Evolutionary conservation across 306 rosid genomes (phyloP).

Genomic region (Dryas alaskensis): DNA sequence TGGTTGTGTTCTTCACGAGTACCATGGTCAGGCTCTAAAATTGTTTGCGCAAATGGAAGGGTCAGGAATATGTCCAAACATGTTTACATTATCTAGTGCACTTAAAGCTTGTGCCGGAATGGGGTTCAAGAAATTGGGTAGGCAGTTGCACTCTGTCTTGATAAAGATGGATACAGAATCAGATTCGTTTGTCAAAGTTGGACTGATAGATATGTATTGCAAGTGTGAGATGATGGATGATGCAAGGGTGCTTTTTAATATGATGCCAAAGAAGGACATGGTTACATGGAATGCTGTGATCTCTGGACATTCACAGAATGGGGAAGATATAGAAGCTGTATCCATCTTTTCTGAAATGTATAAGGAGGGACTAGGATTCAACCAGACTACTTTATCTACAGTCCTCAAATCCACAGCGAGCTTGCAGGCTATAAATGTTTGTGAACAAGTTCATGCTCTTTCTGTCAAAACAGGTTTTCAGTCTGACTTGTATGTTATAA

Average conservation of each 20-base stretch:
- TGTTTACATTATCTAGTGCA: constrained; percentile 76
- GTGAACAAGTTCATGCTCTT: constrained; percentile 65
- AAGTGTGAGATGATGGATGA: constrained; percentile 63
- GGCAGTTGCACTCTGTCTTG: constrained; percentile 67
- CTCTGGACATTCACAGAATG: constrained; percentile 62
- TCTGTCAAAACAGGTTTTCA: constrained; percentile 70
- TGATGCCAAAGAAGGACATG: constrained; percentile 55
- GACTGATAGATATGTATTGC: constrained; percentile 76
- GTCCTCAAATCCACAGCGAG: constrained; percentile 76
- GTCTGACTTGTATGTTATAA: constrained; percentile 60
- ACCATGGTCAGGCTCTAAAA: constrained; percentile 49
- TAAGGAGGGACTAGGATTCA: constrained; percentile 55
- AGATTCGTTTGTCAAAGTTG: constrained; percentile 66
- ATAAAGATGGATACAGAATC: constrained; percentile 56
- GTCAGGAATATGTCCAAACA: constrained; percentile 49
- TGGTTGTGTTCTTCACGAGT: constrained; percentile 65
- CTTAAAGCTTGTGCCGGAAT: constrained; percentile 66
- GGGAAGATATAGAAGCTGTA: constrained; percentile 60
- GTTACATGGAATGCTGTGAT: constrained; percentile 79
- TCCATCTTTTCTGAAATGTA: constrained; percentile 49
- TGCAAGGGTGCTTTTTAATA: constrained; percentile 61
- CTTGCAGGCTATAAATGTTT: constrained; percentile 47
- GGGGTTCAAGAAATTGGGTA: constrained; percentile 59
- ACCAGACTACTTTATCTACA: constrained; percentile 72
- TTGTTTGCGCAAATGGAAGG: constrained; percentile 50